A percentile compares a stretch with the other conserved stretches of the same genome.
Conservation (phyloP, 2,329 filamentous ascomycete species). For the Coniochaeta sp. region DNA sequence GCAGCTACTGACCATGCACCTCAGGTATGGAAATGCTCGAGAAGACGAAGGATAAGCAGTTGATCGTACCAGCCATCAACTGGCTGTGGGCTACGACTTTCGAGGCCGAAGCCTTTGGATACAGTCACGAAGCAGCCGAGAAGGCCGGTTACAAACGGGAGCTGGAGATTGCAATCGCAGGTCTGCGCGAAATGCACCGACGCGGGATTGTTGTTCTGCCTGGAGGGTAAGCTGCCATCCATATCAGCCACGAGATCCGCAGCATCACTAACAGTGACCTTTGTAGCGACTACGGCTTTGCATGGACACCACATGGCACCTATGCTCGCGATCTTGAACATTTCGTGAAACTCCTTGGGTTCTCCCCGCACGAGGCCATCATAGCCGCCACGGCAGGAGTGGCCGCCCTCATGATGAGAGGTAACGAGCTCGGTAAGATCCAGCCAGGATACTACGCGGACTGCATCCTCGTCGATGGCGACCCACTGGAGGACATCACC, state of each 20-base stretch:
- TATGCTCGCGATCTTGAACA: slow-evolving; percentile 39
- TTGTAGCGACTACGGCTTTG: slow-evolving; percentile 33
- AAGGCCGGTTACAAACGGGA: slow-evolving; percentile 35
- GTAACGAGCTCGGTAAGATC: slow-evolving; percentile 32
- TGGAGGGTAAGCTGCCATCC: slow-evolving; percentile 19
- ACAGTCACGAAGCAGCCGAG: slow-evolving; percentile 32
- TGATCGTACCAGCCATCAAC: slow-evolving; percentile 35
- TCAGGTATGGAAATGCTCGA: slow-evolving; percentile 30
- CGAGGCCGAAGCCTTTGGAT: slow-evolving; percentile 27
- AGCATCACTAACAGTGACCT: not conserved
- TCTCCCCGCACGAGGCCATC: slow-evolving; percentile 34
- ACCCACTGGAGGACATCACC: slow-evolving; percentile 32
- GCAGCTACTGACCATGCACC: not conserved
- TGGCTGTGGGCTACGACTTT: slow-evolving; percentile 28
- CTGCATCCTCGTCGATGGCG: slow-evolving; percentile 36
- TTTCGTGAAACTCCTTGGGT: slow-evolving; percentile 35
- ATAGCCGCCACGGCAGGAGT: slow-evolving; percentile 32
- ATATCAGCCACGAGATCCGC: not conserved
- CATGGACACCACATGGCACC: slow-evolving; percentile 39
- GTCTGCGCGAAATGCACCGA: slow-evolving; percentile 34
- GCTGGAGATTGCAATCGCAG: slow-evolving; percentile 28
- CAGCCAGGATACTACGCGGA: slow-evolving; percentile 33
- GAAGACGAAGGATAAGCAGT: slow-evolving; percentile 26
- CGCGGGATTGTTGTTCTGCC: slow-evolving; percentile 37
- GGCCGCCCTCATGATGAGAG: slow-evolving; percentile 32